Conservation (phyloP, 2,329 filamentous ascomycete genomes). For the Plenodomus lindquistii region DNA sequence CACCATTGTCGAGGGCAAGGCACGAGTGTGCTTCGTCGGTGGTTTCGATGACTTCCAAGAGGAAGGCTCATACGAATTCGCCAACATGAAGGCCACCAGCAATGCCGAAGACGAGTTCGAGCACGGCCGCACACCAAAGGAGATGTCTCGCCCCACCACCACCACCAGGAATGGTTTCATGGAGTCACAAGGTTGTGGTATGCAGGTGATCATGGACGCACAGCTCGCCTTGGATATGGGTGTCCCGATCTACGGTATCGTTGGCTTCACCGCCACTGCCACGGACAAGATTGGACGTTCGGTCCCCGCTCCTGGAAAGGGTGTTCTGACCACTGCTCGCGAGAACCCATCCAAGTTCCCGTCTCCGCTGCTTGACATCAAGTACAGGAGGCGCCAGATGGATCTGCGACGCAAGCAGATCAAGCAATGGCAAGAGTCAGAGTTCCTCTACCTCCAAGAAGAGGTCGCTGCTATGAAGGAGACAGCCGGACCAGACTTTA, state of each 20-base stretch:
- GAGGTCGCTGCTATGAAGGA: constrained; percentile 87
- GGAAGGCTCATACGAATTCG: constrained; percentile 98
- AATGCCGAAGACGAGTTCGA: constrained; percentile 96
- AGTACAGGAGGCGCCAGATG: constrained; percentile 93
- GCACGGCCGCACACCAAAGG: constrained; percentile 89
- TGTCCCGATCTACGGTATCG: constrained; percentile 92
- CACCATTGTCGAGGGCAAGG: constrained; percentile 98
- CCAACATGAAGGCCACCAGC: constrained; percentile 99
- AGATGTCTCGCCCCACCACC: constrained; percentile 97
- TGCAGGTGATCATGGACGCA: constrained; percentile 98
- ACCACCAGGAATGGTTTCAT: constrained; percentile 98
- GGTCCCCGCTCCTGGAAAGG: constrained; percentile 92
- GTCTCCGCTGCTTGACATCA: constrained; percentile 93
- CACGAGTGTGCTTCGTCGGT: constrained; percentile 94
- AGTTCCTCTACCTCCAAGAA: constrained; percentile 89
- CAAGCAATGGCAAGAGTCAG: constrained; percentile 94
- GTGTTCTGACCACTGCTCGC: constrained; percentile 92
- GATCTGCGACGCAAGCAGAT: constrained; percentile 93
- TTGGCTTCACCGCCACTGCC: constrained; percentile 91
- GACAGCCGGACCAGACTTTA: constrained; percentile 67
- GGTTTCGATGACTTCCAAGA: constrained; percentile 99
- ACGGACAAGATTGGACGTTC: constrained; percentile 99
- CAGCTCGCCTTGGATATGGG: constrained; percentile 97
- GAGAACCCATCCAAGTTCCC: constrained; percentile 91
- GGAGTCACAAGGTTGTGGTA: constrained; percentile 98